Evolutionary conservation across 2,329 filamentous ascomycete species (phyloP).

Genomic region (Zymoseptoria ardabiliae): DNA sequence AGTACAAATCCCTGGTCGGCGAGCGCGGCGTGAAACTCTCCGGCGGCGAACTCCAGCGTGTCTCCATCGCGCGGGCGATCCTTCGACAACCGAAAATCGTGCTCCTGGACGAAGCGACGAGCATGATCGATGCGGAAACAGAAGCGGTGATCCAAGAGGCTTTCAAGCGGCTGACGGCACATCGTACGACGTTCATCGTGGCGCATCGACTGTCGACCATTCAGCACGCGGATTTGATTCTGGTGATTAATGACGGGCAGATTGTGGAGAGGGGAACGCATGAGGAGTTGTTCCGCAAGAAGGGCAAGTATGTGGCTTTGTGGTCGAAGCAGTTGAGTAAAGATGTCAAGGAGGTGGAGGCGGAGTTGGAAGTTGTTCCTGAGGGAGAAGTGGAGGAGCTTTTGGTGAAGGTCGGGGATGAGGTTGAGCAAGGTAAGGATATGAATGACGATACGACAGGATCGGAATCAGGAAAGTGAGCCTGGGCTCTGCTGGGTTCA

Average conservation of each 20-base stretch:
- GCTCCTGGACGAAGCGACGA: constrained; percentile 70
- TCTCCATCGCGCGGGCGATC: constrained; percentile 67
- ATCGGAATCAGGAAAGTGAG: neutral
- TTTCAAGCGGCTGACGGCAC: constrained; percentile 53
- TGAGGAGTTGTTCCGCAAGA: constrained; percentile 53
- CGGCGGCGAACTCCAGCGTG: constrained; percentile 77
- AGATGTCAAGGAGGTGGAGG: constrained; percentile 16
- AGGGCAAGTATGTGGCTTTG: constrained; percentile 28
- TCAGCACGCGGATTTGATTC: constrained; percentile 68
- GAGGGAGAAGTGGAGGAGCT: constrained; percentile 6
- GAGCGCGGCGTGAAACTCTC: constrained; percentile 71
- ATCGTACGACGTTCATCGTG: constrained; percentile 68
- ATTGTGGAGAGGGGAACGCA: constrained; percentile 71
- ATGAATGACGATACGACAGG: neutral
- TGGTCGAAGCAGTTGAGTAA: constrained; percentile 30
- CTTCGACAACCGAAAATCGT: constrained; percentile 59
- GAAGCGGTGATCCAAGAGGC: constrained; percentile 50
- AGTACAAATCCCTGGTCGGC: constrained; percentile 67
- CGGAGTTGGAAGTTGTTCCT: constrained; percentile 9
- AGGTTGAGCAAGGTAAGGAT: neutral
- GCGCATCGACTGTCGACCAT: constrained; percentile 71
- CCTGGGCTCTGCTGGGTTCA: neutral
- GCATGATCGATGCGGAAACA: constrained; percentile 52
- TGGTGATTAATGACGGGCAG: constrained; percentile 64
- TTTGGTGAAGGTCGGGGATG: neutral